Percentiles rank a stretch among this genome's conserved stretches.
Conservation (phyloP, 1,139 yeast species). For the Insectozyma bohioensis region DNA sequence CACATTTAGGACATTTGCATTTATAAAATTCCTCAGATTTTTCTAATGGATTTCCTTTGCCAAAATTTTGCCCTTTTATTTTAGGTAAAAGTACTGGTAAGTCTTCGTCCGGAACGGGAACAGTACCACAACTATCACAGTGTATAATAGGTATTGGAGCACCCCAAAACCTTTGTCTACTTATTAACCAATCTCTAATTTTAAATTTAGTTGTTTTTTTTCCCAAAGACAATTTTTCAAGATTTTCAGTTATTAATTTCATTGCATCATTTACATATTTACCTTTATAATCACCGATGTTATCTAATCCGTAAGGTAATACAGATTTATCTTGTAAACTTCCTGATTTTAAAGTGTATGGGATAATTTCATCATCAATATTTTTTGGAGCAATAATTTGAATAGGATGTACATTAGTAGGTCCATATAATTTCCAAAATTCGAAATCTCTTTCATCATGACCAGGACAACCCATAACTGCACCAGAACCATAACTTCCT, state of each 20-base stretch:
- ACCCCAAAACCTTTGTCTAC: conserved; percentile 97
- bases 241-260: conserved; percentile 38
- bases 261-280: conserved; percentile 53
- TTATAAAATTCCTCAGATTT: conserved; percentile 68
- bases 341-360: conserved; percentile 56
- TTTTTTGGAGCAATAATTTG: conserved; percentile 45
- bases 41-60: conserved; percentile 72
- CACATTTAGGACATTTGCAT: conserved; percentile 79
- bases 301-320: conserved; percentile 25
- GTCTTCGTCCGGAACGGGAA: conserved; percentile 83
- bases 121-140: conserved; percentile 81
- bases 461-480: conserved; percentile 98
- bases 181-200: conserved; percentile 89
- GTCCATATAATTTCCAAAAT: conserved; percentile 72
- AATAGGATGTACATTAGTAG: conserved; percentile 38
- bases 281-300: conserved; percentile 54
- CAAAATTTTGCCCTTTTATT: conserved; percentile 36
- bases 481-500: conserved; percentile 81
- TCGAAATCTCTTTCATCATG: conserved; percentile 82
- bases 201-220: conserved; percentile 52
- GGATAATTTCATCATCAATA: conserved; percentile 19
- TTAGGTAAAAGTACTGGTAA: conserved; percentile 81
- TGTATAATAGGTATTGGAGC: conserved; percentile 96
- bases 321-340: conserved; percentile 39
- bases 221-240: conserved; percentile 46